These are phyloP conservation scores for Diaporthe sp. DNA, from an alignment of 2,329 filamentous ascomycete species.

Conservation along the genomic window DNA sequence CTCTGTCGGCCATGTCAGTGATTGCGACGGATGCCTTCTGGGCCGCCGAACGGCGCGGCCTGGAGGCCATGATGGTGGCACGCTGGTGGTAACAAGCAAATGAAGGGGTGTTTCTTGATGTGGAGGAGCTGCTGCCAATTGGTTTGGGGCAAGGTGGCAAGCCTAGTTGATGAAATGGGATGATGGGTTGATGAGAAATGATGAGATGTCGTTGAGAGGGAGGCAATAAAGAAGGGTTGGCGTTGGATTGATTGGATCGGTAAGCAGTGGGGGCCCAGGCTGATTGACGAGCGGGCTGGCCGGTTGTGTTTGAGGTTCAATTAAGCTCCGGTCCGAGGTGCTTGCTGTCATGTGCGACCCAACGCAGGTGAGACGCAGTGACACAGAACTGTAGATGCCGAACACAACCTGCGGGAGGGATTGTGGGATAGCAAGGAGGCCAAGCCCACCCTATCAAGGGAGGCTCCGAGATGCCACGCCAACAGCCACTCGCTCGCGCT, in stretches of 20 bases:
- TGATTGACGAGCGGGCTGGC: constrained; percentile 36
- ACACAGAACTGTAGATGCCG: constrained; percentile 23
- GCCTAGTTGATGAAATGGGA: neutral
- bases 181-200: constrained; percentile 16
- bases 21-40: constrained; percentile 61
- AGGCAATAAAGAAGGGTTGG: constrained; percentile 23
- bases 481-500: constrained; percentile 26
- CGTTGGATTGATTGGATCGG: constrained; percentile 36
- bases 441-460: constrained; percentile 28
- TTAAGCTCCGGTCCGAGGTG: constrained; percentile 32
- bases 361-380: constrained; percentile 32
- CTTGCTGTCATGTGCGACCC: constrained; percentile 36
- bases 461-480: constrained; percentile 23
- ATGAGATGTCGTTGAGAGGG: constrained; percentile 19
- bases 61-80: constrained; percentile 57
- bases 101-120: neutral
- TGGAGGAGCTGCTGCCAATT: neutral
- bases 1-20: constrained; percentile 67
- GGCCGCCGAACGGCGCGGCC: constrained; percentile 63
- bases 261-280: constrained; percentile 39
- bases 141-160: neutral
- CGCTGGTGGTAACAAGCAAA: neutral
- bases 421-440: constrained; percentile 9
- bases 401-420: constrained; percentile 11
- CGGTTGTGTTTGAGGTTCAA: constrained; percentile 38